phyloP scores from a whole-genome alignment of 345 rosid species.

The Clausena lansium region DNA sequence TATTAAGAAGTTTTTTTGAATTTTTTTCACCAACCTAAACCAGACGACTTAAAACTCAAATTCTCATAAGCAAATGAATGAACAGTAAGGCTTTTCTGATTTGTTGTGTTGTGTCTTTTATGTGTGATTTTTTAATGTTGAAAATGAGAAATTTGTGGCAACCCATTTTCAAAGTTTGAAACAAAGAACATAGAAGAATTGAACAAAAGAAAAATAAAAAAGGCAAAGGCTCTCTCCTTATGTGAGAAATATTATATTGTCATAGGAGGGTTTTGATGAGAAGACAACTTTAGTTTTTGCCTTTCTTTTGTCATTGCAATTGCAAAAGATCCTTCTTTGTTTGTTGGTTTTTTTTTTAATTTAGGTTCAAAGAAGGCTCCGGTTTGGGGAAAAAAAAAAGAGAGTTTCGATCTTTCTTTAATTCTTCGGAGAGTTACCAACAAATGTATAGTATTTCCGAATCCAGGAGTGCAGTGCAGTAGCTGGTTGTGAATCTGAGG shows the following conservation, averaged over 20 bases:
- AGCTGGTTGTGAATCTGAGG: too few relatives aligned
- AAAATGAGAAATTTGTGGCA: constrained; percentile 44
- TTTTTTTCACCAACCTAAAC: constrained; percentile 12
- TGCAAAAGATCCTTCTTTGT: constrained; percentile 19
- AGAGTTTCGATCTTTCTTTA: background rate
- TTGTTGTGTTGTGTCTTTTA: constrained; percentile 2
- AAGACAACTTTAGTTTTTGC: background rate
- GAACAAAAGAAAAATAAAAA: background rate
- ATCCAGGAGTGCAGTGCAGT: too few relatives aligned
- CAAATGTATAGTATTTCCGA: too few relatives aligned
- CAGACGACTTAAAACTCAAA: background rate
- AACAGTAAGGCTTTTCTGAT: constrained; percentile 2
- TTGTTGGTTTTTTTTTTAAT: background rate
- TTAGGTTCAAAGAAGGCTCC: constrained; percentile 30
- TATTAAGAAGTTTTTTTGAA: too few relatives aligned
- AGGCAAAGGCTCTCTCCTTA: too few relatives aligned
- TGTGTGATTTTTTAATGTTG: constrained; percentile 9
- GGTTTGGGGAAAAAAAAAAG: background rate
- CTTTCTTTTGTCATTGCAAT: background rate
- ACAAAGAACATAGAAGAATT: background rate
- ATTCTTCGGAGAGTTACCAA: constrained; percentile 3
- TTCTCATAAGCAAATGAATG: background rate
- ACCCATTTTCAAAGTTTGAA: constrained; percentile 24
- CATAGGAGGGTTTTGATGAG: constrained; percentile 19
- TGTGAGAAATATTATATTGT: background rate